Evolutionary conservation across 768 basidiomycete species (phyloP).

Genomic region (Mycena haematopus): DNA sequence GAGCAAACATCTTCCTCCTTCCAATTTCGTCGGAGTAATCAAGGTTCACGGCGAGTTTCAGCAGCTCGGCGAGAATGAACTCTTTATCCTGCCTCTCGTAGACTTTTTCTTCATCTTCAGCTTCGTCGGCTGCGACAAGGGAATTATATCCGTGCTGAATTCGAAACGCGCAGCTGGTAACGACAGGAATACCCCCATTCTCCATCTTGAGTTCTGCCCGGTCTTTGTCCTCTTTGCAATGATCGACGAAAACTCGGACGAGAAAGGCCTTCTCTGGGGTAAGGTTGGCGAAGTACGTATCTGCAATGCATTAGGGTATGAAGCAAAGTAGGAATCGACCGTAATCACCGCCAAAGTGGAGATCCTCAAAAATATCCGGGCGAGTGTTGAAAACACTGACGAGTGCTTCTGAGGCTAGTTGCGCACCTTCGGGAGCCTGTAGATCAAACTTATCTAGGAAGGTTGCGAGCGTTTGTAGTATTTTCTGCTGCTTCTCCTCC

Average conservation of each 20-base stretch:
- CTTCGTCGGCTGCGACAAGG: slow-evolving; percentile 35
- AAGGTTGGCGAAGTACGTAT: slow-evolving; percentile 71
- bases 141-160: slow-evolving; percentile 77
- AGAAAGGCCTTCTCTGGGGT: slow-evolving; percentile 83
- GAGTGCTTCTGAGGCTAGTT: slow-evolving; percentile 74
- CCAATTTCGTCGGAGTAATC: slow-evolving; percentile 96
- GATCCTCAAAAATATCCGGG: slow-evolving; percentile 66
- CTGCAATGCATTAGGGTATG: slow-evolving; percentile 43
- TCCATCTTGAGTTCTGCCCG: slow-evolving; percentile 64
- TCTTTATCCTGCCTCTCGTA: slow-evolving; percentile 58
- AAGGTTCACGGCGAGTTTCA: slow-evolving; percentile 76
- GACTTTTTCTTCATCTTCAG: slow-evolving; percentile 43
- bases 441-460: slow-evolving; percentile 69
- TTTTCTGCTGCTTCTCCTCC: slow-evolving; percentile 29
- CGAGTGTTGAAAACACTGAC: slow-evolving; percentile 72
- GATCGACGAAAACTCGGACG: slow-evolving; percentile 81
- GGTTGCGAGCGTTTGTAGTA: slow-evolving; percentile 48
- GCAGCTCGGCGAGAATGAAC: slow-evolving; percentile 81
- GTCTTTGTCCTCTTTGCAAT: slow-evolving; percentile 56
- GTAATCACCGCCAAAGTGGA: slow-evolving; percentile 72
- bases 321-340: not conserved
- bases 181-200: slow-evolving; percentile 79
- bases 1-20: slow-evolving; percentile 82
- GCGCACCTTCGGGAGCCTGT: slow-evolving; percentile 39
- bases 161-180: slow-evolving; percentile 78